Evolutionary conservation across 2,329 filamentous ascomycete genomes (phyloP).

Genomic region (Hypoxylon sp.): DNA sequence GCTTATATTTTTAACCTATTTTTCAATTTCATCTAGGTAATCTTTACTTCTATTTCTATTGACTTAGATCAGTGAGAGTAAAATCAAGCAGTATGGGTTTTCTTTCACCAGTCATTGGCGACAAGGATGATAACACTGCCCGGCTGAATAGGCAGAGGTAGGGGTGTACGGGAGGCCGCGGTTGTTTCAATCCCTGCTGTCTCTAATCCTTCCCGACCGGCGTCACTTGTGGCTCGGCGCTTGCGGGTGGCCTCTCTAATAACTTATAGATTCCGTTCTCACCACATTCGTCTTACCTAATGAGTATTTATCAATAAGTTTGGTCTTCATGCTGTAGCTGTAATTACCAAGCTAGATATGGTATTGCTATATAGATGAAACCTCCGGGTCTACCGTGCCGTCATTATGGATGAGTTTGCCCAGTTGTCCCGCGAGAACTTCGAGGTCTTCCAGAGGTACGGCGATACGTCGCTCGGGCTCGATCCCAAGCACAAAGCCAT

Average conservation of each 20-base stretch:
- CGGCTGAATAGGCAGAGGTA: not conserved
- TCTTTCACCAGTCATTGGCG: not conserved
- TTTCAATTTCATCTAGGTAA: not conserved
- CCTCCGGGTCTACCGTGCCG: constrained; percentile 14
- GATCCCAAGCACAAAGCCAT: constrained; percentile 32
- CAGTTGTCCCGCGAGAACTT: constrained; percentile 44
- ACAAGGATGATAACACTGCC: not conserved
- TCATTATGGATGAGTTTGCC: constrained; percentile 44
- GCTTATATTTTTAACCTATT: not conserved
- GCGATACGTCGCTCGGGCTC: constrained; percentile 30
- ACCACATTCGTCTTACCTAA: not conserved
- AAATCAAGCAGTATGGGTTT: not conserved
- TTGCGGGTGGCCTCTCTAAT: constrained; percentile 1
- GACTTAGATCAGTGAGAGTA: not conserved
- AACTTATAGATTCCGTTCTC: not conserved
- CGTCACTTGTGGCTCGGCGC: not conserved
- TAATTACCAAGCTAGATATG: constrained; percentile 10
- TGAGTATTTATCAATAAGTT: not conserved
- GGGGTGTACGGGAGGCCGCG: not conserved
- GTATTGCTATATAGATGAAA: constrained; percentile 17
- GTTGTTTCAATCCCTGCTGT: constrained; percentile 29
- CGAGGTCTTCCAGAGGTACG: constrained; percentile 41
- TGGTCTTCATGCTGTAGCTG: not conserved
- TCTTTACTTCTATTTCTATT: not conserved
- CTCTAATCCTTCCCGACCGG: constrained; percentile 25